These are phyloP conservation scores for Mortierella sp. DNA, from an alignment of 371 early-diverging fungal species.

Conservation along the genomic window DNA sequence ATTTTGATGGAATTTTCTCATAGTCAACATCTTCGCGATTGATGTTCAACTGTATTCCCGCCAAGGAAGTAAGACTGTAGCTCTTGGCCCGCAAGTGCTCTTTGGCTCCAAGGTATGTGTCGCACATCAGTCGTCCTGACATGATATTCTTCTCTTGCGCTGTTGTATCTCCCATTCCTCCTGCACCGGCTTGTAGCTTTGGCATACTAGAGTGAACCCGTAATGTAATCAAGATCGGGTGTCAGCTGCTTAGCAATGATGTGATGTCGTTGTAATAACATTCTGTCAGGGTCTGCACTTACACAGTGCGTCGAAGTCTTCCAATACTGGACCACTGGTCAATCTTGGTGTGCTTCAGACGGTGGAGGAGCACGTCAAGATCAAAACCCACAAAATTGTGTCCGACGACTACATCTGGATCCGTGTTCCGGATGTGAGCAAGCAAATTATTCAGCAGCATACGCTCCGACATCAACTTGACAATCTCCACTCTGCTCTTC, in stretches of 20 bases:
- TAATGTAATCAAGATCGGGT: no score
- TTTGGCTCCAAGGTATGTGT: constrained; percentile 92
- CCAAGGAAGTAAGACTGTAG: constrained; percentile 85
- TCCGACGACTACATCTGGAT: constrained; percentile 97
- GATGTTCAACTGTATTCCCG: constrained; percentile 79
- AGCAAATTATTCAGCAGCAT: constrained; percentile 56
- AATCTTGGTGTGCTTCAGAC: constrained; percentile 86
- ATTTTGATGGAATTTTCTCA: constrained; percentile 80
- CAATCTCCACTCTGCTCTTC: constrained; percentile 19
- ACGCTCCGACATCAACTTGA: constrained; percentile 45
- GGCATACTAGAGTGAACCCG: constrained; percentile 67
- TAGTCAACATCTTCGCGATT: constrained; percentile 89
- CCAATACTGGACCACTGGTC: constrained; percentile 87
- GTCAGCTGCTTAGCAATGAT: no score
- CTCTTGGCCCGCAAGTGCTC: constrained; percentile 89
- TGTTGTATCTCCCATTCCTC: constrained; percentile 85
- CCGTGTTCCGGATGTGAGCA: constrained; percentile 78
- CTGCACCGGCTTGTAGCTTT: constrained; percentile 82
- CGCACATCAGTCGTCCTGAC: constrained; percentile 94
- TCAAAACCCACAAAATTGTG: constrained; percentile 96
- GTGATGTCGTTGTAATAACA: no score
- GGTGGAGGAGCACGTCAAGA: constrained; percentile 90
- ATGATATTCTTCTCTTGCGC: constrained; percentile 79
- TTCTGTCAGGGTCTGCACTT: constrained; percentile 19
- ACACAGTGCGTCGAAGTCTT: constrained; percentile 82